Evolutionary conservation across 345 rosid species (phyloP).

Genomic region (Barbarea vulgaris): DNA sequence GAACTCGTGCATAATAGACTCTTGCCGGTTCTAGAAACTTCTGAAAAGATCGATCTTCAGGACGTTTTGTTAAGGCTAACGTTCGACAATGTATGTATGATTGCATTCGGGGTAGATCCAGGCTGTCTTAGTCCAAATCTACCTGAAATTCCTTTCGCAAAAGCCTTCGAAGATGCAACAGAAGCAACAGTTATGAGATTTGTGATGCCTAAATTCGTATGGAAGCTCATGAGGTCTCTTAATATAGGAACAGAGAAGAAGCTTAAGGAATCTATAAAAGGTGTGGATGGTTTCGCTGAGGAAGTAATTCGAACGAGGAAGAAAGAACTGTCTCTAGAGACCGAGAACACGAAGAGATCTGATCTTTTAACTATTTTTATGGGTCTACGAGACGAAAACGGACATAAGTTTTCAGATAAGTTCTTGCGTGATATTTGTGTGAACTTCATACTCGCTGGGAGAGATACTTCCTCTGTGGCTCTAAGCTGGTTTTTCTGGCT

Average conservation of each 20-base stretch:
- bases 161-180: slow-evolving; percentile 84
- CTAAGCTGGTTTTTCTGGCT: slow-evolving; percentile 81
- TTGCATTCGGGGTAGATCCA: slow-evolving; percentile 87
- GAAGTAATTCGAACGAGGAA: slow-evolving; percentile 68
- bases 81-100: slow-evolving; percentile 86
- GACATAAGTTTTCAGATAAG: slow-evolving; percentile 60
- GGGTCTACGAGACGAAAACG: slow-evolving; percentile 44
- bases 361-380: slow-evolving; percentile 72
- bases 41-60: slow-evolving; percentile 60
- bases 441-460: slow-evolving; percentile 84
- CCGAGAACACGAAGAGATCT: slow-evolving; percentile 43
- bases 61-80: slow-evolving; percentile 74
- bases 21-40: slow-evolving; percentile 57
- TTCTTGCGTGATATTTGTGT: slow-evolving; percentile 83
- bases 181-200: slow-evolving; percentile 66
- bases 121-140: slow-evolving; percentile 64
- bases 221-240: slow-evolving; percentile 74
- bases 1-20: slow-evolving; percentile 78
- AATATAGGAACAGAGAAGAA: slow-evolving; percentile 64
- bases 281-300: slow-evolving; percentile 68
- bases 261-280: slow-evolving; percentile 63
- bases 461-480: slow-evolving; percentile 94
- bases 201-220: slow-evolving; percentile 62
- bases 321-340: slow-evolving; percentile 51
- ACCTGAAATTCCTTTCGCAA: slow-evolving; percentile 75